Evolutionary conservation across 1,284 basidiomycete genomes (phyloP), one percentile per base, ranked within the genome.

Genomic region (Porphyrellus sp.): DNA sequence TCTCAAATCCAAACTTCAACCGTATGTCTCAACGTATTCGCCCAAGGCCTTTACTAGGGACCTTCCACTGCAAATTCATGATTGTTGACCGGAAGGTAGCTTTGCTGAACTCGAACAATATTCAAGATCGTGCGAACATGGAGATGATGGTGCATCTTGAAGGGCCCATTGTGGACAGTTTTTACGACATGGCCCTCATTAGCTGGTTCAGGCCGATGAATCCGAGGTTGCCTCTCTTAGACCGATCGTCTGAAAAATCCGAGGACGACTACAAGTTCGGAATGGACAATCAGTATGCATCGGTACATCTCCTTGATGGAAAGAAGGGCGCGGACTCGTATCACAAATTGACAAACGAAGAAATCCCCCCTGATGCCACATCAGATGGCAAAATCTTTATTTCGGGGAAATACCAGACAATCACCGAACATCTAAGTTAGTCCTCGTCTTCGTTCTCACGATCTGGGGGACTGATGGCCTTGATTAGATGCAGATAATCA

Each of bases 61-160:
- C 87, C 0, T 91, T 91, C 70, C 89, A 91, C 61, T 82, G 84
- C 40, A 90, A 91, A 66, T 88, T 86, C 57, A 74, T 89, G 64
- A 74, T 90, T 49, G 82, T 91, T 9, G 89, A 91, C 63, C 77
- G 88, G 16, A 83, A 81, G 59, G 75, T 89, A 27, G 88, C 83
- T 0, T 71, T 89, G 51, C 71, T 91, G 58, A 87, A 87, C 68
- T 82, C 79, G 52, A 89, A 88, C 70, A 90, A 90, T 57, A 86
- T 90, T 47, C 88, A 89, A 67, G 80, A 86, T 60, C 77, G 82
- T 21, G 79, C 81, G 8, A 85, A 86, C 60, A 65, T 86, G 56
- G 83, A 87, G 67, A 81, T 86, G 79, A 86, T 81, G 77, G 68
- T 76, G 6, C 81, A 84, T 59, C 70, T 83, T 34, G 86, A 89